Conservation (phyloP, 2,329 filamentous ascomycete genomes). For the Amylocarpus encephaloides region DNA sequence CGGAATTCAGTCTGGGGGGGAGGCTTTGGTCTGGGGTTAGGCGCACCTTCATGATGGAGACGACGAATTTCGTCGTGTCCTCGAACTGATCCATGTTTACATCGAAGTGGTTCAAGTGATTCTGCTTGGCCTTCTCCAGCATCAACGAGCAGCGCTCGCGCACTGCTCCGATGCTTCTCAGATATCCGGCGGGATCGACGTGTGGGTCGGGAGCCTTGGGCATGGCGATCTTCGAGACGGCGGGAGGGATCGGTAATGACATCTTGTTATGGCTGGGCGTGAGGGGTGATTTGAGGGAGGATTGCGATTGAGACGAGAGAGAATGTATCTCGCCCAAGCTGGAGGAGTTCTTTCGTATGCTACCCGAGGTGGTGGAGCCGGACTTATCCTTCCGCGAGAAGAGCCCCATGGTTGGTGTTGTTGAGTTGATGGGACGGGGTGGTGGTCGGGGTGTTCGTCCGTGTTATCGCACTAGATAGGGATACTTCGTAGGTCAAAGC, state of each 20-base stretch:
- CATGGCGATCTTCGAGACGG: conserved; percentile 70
- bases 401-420: conserved; percentile 23
- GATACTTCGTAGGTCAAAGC: not conserved
- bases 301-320: conserved; percentile 22
- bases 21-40: not conserved
- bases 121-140: conserved; percentile 58
- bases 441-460: not conserved
- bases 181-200: conserved; percentile 81
- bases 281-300: conserved; percentile 26
- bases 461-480: conserved; percentile 1
- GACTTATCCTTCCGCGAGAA: conserved; percentile 29
- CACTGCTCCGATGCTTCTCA: conserved; percentile 83
- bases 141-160: conserved; percentile 63
- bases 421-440: not conserved
- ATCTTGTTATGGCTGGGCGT: conserved; percentile 26
- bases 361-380: conserved; percentile 16
- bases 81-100: conserved; percentile 64
- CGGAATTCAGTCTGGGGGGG: too few species aligned
- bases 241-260: conserved; percentile 27
- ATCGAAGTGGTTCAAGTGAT: conserved; percentile 63
- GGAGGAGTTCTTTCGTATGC: conserved; percentile 23
- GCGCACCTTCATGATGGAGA: conserved; percentile 65
- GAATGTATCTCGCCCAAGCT: conserved; percentile 22
- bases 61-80: conserved; percentile 62
- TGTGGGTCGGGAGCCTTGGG: conserved; percentile 81